phyloP scores from a whole-genome alignment of 2,329 filamentous ascomycete species.

The Ceratocystis cubensis region DNA sequence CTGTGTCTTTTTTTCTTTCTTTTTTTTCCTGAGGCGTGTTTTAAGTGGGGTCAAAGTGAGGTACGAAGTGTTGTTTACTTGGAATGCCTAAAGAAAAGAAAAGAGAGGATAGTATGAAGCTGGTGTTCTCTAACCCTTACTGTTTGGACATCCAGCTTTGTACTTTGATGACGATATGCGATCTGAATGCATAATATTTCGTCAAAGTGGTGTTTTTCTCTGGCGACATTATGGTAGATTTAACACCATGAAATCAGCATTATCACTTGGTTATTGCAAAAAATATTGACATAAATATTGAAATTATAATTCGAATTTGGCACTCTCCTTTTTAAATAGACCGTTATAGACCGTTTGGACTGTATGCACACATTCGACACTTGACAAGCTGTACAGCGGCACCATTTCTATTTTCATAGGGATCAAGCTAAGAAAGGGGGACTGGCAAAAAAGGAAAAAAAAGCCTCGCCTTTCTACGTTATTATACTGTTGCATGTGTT shows the following conservation, averaged over 20 bases:
- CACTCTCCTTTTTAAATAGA: not conserved
- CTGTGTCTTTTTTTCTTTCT: too few species aligned
- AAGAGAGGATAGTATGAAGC: not conserved
- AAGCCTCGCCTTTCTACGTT: not conserved
- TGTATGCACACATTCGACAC: not conserved
- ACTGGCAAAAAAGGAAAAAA: not conserved
- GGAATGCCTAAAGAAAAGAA: not conserved
- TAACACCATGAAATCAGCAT: too few species aligned
- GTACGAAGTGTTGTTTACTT: not conserved
- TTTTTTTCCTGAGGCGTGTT: not conserved
- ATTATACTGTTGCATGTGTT: not conserved
- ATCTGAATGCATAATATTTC: not conserved
- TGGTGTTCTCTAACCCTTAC: not conserved
- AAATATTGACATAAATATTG: not conserved
- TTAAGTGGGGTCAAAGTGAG: not conserved
- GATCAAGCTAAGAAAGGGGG: not conserved
- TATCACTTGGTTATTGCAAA: not conserved
- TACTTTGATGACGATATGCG: not conserved
- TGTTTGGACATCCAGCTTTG: too few species aligned
- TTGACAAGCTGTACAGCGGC: too few species aligned
- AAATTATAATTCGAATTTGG: not conserved
- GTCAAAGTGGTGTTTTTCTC: not conserved
- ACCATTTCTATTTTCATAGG: not conserved
- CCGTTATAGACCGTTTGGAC: not conserved
- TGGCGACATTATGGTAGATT: too few species aligned